These are phyloP conservation scores for Sugiyamaella americana DNA, from an alignment of 805 yeast species.

Conservation along the genomic window DNA sequence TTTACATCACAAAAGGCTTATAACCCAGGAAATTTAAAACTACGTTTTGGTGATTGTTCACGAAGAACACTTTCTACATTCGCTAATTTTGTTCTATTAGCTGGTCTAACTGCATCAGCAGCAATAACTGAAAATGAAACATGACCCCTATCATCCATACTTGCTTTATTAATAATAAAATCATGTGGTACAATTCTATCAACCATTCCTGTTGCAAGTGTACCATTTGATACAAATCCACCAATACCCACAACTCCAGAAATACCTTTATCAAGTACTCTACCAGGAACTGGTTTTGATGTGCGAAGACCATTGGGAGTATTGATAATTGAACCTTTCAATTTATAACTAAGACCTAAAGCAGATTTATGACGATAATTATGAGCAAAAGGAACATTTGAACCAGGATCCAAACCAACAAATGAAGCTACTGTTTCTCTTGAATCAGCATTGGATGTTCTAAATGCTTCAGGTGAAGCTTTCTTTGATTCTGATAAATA, in stretches of 20 bases:
- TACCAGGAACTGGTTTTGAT: slow-evolving; percentile 24
- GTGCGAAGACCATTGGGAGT: slow-evolving; percentile 27
- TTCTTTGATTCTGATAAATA: slow-evolving; percentile 7
- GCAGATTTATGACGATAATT: slow-evolving; percentile 9
- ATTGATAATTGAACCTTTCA: slow-evolving; percentile 28
- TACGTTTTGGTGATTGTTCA: neutral
- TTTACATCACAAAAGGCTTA: too few relatives aligned
- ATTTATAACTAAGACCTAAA: slow-evolving; percentile 29
- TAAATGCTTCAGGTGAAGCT: slow-evolving; percentile 6
- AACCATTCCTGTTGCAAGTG: slow-evolving; percentile 34
- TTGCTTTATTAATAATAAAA: slow-evolving; percentile 10
- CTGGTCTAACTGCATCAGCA: slow-evolving; percentile 37
- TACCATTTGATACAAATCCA: slow-evolving; percentile 26
- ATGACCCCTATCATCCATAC: slow-evolving; percentile 10
- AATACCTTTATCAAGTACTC: slow-evolving; percentile 19
- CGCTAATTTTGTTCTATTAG: neutral
- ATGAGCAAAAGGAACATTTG: neutral
- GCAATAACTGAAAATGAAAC: slow-evolving; percentile 4
- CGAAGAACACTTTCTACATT: neutral
- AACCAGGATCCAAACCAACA: slow-evolving; percentile 8
- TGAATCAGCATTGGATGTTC: slow-evolving; percentile 7
- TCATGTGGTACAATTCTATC: slow-evolving; percentile 4
- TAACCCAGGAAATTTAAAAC: too few relatives aligned
- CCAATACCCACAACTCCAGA: slow-evolving; percentile 21
- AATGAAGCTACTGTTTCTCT: slow-evolving; percentile 5